These are phyloP conservation scores for Phytopythium vexans DNA, from an alignment of 352 stramenopile species.

Conservation along the genomic window DNA sequence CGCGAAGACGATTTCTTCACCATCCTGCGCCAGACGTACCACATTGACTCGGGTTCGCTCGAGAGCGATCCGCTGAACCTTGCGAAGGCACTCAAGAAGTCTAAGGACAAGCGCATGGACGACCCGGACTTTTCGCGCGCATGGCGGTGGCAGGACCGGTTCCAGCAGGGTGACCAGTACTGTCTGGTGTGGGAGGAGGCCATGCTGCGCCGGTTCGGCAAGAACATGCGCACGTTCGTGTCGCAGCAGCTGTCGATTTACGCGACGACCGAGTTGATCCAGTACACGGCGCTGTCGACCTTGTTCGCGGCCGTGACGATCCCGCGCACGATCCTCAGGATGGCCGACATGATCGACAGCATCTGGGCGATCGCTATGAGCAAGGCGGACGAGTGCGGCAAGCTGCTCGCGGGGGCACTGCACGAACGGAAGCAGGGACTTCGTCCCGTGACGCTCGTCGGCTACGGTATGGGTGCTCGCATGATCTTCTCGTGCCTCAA, in stretches of 20 bases:
- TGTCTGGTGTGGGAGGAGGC: slow-evolving; percentile 78
- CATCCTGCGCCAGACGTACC: slow-evolving; percentile 66
- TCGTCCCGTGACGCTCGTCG: slow-evolving; percentile 86
- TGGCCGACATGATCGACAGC: slow-evolving; percentile 83
- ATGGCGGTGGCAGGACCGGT: slow-evolving; percentile 84
- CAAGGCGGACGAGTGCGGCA: slow-evolving; percentile 62
- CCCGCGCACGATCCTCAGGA: slow-evolving; percentile 61
- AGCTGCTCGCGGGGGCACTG: slow-evolving; percentile 69
- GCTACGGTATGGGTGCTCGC: slow-evolving; percentile 87
- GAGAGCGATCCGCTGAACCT: slow-evolving; percentile 49
- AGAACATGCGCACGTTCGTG: slow-evolving; percentile 78
- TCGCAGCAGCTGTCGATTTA: slow-evolving; percentile 63
- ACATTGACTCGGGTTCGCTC: slow-evolving; percentile 24
- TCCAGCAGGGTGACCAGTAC: slow-evolving; percentile 81
- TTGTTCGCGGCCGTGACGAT: slow-evolving; percentile 76
- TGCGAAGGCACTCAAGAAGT: slow-evolving; percentile 2
- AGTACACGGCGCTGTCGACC: slow-evolving; percentile 67
- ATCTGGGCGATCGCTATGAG: slow-evolving; percentile 84
- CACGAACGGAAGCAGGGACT: slow-evolving; percentile 65
- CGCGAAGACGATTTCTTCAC: slow-evolving; percentile 83
- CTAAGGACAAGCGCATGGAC: not conserved
- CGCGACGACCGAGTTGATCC: slow-evolving; percentile 70
- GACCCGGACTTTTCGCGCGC: slow-evolving; percentile 30
- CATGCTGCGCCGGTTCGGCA: slow-evolving; percentile 66
- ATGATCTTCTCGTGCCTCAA: slow-evolving; percentile 90